Evolutionary conservation across 2,329 filamentous ascomycete species (phyloP), one percentile per base, ranked within the genome.

Genomic region (Diplodia scrobiculata): DNA sequence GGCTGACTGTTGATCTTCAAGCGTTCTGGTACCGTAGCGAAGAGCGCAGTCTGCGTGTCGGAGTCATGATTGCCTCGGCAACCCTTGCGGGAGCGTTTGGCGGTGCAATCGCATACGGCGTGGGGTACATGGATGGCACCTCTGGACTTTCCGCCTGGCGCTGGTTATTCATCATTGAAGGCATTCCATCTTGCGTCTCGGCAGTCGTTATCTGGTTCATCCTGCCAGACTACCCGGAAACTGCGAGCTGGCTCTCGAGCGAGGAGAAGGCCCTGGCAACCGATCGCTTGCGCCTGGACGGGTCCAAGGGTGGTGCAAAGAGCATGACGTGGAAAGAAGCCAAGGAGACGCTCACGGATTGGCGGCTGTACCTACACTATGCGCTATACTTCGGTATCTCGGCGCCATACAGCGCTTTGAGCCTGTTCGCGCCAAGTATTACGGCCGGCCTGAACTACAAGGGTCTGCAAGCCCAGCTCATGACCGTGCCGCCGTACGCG

Each of bases 401-500:
- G 0, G 63, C 66, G 13, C 72, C 72, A 0, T 73, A 72, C 38
- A 69, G 68, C 1, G 14, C 71, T 69, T 77, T 89, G 63, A 86
- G 84, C 13, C 78, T 77, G 79, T 90, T 82, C 74, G 82, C 89
- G 0, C 89, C 89, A 0, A 87, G 84, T 2, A 89, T 91, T 65
- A 85, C 89, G 63, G 81, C 82, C 4, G 86, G 86, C 0, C 73
- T 85, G 1, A 82, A 82, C 1, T 84, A 82, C 69, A 73, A 83
- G n/a, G 81, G 84, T 63, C 78, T 88, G n/a, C 73, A 79, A 54
- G 86, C 87, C 4, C 87, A 90, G 74, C 75, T 90, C 21, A 86
- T 89, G 82, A 88, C 86, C 0, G 86, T 89, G 0, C 87, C 87
- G 1, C 86, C 87, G 0, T 89, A 87, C 73, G 86, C 84, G 0